Percentiles rank a stretch among this genome's conserved stretches.
These are phyloP conservation scores for Erodium maritimum DNA, from an alignment of 345 rosid genomes.

Conservation along the genomic window DNA sequence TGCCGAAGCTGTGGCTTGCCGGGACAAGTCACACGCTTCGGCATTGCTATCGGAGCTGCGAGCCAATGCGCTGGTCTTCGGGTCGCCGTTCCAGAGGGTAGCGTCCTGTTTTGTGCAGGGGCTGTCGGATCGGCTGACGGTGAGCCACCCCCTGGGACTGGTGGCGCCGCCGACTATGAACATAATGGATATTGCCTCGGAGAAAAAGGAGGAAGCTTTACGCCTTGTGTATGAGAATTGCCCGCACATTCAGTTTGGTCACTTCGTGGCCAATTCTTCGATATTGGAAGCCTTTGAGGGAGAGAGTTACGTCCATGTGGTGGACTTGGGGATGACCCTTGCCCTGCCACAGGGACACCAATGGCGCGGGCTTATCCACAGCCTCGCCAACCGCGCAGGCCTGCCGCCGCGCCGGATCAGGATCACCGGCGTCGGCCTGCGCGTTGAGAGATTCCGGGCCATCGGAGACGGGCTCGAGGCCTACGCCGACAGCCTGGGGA, in stretches of 20 bases:
- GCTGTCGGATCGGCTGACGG: slow-evolving; percentile 33
- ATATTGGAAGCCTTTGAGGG: slow-evolving; percentile 84
- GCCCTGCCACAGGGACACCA: slow-evolving; percentile 46
- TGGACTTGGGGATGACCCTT: slow-evolving; percentile 60
- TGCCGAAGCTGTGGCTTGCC: slow-evolving; percentile 63
- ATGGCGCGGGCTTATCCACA: slow-evolving; percentile 41
- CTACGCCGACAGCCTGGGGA: slow-evolving; percentile 26
- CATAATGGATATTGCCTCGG: slow-evolving; percentile 25
- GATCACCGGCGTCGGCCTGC: slow-evolving; percentile 39
- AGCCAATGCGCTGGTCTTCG: slow-evolving; percentile 39
- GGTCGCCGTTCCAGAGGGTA: slow-evolving; percentile 50
- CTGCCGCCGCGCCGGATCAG: slow-evolving; percentile 29
- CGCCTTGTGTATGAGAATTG: slow-evolving; percentile 46
- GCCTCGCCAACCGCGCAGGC: slow-evolving; percentile 34
- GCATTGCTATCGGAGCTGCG: slow-evolving; percentile 40
- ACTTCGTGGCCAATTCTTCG: slow-evolving; percentile 38
- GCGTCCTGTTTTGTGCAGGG: slow-evolving; percentile 68
- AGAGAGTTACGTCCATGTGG: slow-evolving; percentile 52
- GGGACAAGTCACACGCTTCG: slow-evolving; percentile 43
- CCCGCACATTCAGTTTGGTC: slow-evolving; percentile 50
- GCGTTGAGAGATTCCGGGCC: slow-evolving; percentile 17
- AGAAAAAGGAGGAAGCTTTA: slow-evolving; percentile 44
- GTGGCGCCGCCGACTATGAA: slow-evolving; percentile 18
- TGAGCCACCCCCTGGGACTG: slow-evolving; percentile 32
- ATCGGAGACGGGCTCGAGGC: slow-evolving; percentile 30